Evolutionary conservation across 202 grass and related monocot genomes (phyloP).

Genomic region (Zoysia matrella): DNA sequence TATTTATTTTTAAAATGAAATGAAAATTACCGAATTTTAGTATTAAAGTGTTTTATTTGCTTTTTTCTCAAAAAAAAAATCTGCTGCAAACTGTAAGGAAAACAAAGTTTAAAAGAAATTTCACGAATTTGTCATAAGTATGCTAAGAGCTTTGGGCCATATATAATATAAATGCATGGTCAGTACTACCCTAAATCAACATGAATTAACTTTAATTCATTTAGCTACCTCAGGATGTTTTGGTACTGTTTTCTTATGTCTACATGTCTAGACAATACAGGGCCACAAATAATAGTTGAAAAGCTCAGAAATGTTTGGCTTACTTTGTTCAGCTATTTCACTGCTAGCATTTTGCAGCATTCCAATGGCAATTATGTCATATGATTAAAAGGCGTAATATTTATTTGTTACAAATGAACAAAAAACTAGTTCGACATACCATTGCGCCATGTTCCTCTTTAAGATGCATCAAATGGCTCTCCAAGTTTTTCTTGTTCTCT

Average conservation of each 20-base stretch:
- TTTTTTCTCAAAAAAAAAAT: conserved; percentile 14
- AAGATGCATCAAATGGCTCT: conserved; percentile 60
- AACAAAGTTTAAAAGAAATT: background rate
- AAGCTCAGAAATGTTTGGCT: conserved; percentile 1
- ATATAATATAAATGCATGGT: background rate
- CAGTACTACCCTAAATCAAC: too few species aligned
- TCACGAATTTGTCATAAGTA: conserved; percentile 14
- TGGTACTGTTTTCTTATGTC: conserved; percentile 23
- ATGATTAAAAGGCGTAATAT: background rate
- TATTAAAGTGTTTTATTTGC: background rate
- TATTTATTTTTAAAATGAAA: too few species aligned
- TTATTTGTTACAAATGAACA: conserved; percentile 42
- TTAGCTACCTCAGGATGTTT: conserved; percentile 22
- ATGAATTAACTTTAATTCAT: background rate
- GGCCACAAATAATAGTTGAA: conserved; percentile 2
- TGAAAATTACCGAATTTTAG: conserved; percentile 9
- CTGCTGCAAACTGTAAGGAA: conserved; percentile 13
- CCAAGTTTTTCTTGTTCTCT: conserved; percentile 71
- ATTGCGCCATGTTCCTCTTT: conserved; percentile 74
- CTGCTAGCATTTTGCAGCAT: conserved; percentile 23
- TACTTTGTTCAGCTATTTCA: conserved; percentile 40
- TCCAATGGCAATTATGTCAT: background rate
- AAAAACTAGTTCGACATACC: conserved; percentile 54
- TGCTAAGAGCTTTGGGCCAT: conserved; percentile 9
- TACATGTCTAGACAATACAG: conserved; percentile 21